Evolutionary conservation across 495 filamentous ascomycete genomes (phyloP).

Genomic region (Tuber indicum): DNA sequence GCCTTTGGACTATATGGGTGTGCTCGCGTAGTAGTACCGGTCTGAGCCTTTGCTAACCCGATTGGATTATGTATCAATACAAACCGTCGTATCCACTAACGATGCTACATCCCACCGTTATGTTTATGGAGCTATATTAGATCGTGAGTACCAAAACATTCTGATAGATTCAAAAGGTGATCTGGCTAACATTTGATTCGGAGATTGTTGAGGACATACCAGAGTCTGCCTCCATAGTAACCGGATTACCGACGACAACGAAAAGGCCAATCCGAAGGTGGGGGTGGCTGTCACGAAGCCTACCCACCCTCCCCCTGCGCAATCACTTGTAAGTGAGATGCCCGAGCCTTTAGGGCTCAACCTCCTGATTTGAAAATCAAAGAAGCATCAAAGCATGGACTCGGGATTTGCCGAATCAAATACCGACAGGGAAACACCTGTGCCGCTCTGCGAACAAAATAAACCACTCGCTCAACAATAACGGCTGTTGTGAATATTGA

Average conservation of each 20-base stretch:
- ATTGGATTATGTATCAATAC: neutral
- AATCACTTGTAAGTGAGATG: neutral
- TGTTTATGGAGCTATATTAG: neutral
- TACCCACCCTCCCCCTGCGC: accelerated
- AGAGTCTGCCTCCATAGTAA: neutral
- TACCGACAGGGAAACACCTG: too few species aligned
- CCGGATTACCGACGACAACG: neutral
- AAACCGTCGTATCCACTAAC: accelerated
- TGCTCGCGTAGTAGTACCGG: too few species aligned
- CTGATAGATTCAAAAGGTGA: neutral
- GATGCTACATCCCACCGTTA: neutral
- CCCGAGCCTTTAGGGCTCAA: accelerated
- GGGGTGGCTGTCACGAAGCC: neutral
- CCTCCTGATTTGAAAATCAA: neutral
- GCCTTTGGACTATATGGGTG: too few species aligned
- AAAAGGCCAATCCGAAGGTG: accelerated
- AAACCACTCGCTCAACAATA: too few species aligned
- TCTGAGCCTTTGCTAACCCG: too few species aligned
- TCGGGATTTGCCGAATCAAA: neutral
- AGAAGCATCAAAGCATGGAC: neutral
- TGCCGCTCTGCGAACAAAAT: too few species aligned
- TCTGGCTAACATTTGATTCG: accelerated
- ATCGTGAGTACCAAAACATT: neutral
- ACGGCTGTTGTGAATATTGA: too few species aligned
- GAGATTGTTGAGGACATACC: neutral